Evolutionary conservation across 179 eudicot genomes (phyloP).

Genomic region (Nepenthes alata): DNA sequence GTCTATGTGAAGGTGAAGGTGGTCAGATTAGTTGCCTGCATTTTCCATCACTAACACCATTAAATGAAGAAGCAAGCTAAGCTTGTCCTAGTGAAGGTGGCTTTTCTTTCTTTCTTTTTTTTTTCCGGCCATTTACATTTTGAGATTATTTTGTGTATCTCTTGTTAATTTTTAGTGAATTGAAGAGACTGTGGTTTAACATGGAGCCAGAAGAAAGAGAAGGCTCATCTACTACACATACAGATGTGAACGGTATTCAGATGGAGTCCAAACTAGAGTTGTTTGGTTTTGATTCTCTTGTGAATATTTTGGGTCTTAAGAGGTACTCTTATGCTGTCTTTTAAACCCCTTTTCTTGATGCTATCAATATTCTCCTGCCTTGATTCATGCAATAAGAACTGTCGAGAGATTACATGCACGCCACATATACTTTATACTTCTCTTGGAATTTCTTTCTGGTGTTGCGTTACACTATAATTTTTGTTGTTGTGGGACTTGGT

Average conservation of each 20-base stretch:
- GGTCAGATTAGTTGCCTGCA: no score
- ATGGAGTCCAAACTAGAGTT: slow-evolving; percentile 80
- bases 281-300: slow-evolving; percentile 97
- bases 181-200: neutral
- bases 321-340: slow-evolving; percentile 29
- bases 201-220: slow-evolving; percentile 7
- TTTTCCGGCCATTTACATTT: no score
- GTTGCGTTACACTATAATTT: slow-evolving; percentile 1
- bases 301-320: slow-evolving; percentile 83
- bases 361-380: no score
- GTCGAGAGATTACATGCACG: no score
- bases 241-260: slow-evolving; percentile 39
- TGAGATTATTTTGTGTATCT: no score
- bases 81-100: no score
- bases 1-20: no score
- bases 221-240: slow-evolving; percentile 17
- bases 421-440: neutral
- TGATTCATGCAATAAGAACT: neutral
- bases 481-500: slow-evolving; percentile 18
- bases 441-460: neutral
- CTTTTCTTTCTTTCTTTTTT: no score
- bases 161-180: no score
- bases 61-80: no score
- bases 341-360: neutral
- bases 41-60: no score